Evolutionary conservation across 805 yeast genomes (phyloP).

Genomic region (Wickerhamomyces hampshirensis): DNA sequence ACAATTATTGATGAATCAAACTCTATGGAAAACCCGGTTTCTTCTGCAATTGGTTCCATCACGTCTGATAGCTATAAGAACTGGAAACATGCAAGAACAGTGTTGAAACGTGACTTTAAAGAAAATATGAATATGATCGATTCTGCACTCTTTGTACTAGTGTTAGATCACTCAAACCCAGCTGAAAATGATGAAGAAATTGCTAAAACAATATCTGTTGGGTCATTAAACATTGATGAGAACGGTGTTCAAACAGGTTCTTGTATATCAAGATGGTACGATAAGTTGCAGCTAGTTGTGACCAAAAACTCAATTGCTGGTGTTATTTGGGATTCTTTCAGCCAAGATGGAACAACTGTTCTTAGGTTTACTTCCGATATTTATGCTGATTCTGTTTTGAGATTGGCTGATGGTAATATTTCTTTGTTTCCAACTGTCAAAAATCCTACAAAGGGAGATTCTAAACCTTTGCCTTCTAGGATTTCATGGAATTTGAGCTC

Average conservation of each 20-base stretch:
- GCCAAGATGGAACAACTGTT: slow-evolving; percentile 92
- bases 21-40: slow-evolving; percentile 54
- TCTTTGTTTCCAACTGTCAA: slow-evolving; percentile 35
- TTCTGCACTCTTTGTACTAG: slow-evolving; percentile 73
- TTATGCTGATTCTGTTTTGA: slow-evolving; percentile 81
- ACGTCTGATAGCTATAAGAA: slow-evolving; percentile 82
- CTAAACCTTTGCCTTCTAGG: slow-evolving; percentile 21
- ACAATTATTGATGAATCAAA: slow-evolving; percentile 68
- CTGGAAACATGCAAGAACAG: slow-evolving; percentile 72
- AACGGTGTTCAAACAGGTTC: slow-evolving; percentile 85
- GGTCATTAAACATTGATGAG: slow-evolving; percentile 65
- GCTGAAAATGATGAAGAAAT: slow-evolving; percentile 38
- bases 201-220: slow-evolving; percentile 72
- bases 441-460: slow-evolving; percentile 8
- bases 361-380: slow-evolving; percentile 83
- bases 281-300: slow-evolving; percentile 73
- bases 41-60: slow-evolving; percentile 74
- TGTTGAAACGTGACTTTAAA: slow-evolving; percentile 35
- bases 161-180: slow-evolving; percentile 70
- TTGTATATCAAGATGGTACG: slow-evolving; percentile 92
- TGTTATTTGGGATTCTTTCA: slow-evolving; percentile 84
- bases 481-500: slow-evolving; percentile 34
- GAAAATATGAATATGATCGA: slow-evolving; percentile 48
- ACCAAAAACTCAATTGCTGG: slow-evolving; percentile 87
- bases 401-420: slow-evolving; percentile 71